phyloP scores from a whole-genome alignment of 441 rosid genomes.

The Breynia disticha region DNA sequence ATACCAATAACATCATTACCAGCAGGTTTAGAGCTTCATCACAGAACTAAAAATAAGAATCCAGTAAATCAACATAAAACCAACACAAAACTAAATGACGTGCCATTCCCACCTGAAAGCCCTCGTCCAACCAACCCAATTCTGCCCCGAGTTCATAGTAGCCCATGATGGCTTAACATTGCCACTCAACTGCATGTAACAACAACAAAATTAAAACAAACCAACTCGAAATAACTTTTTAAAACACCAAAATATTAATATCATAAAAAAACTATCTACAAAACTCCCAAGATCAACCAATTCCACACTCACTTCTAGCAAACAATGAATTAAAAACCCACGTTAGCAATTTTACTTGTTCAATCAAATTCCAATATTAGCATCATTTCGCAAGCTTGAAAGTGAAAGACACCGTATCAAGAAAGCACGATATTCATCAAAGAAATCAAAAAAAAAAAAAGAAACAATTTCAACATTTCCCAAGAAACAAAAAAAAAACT shows the following conservation, averaged over 20 bases:
- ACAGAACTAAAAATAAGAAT: background rate
- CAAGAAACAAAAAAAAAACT: too few relatives aligned
- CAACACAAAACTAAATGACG: background rate
- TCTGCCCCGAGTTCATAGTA: conserved; percentile 31
- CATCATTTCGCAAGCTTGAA: too few relatives aligned
- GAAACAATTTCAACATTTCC: too few relatives aligned
- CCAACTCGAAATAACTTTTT: background rate
- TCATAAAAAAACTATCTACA: too few relatives aligned
- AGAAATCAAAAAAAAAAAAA: too few relatives aligned
- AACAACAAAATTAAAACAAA: background rate
- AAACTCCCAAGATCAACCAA: too few relatives aligned
- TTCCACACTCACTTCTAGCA: too few relatives aligned
- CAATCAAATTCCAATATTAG: too few relatives aligned
- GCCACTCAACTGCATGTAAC: conserved; percentile 33
- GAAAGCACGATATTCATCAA: too few relatives aligned
- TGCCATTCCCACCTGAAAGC: conserved; percentile 53
- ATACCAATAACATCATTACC: conserved; percentile 89
- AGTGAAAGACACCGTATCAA: too few relatives aligned
- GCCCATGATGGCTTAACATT: conserved; percentile 43
- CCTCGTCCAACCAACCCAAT: conserved; percentile 52
- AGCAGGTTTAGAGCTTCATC: conserved; percentile 62
- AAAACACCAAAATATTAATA: background rate
- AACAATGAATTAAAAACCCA: too few relatives aligned
- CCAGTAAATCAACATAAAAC: background rate
- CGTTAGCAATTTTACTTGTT: too few relatives aligned